Conservation (phyloP, 495 filamentous ascomycete genomes). For the Clohesyomyces aquaticus region DNA sequence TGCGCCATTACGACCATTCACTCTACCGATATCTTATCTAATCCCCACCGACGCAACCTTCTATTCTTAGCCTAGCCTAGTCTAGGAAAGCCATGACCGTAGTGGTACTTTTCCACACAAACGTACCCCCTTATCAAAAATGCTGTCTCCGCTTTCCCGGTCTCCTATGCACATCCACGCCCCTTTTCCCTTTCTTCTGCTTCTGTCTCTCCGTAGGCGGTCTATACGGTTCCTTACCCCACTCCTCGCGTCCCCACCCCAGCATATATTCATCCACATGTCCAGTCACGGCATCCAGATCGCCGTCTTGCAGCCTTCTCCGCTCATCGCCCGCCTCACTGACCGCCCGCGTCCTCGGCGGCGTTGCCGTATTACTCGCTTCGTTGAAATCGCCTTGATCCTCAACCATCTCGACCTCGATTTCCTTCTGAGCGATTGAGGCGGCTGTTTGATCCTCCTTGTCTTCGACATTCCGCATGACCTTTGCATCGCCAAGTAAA, state of each 20-base stretch:
- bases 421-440: slow-evolving; percentile 82
- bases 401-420: slow-evolving; percentile 75
- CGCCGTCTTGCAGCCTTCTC: slow-evolving; percentile 50
- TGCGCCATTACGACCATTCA: no score
- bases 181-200: slow-evolving; percentile 75
- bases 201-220: slow-evolving; percentile 82
- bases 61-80: no score
- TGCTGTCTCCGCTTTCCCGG: slow-evolving; percentile 33
- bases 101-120: no score
- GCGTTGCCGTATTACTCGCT: slow-evolving; percentile 50
- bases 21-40: no score
- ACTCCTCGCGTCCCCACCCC: slow-evolving; percentile 71
- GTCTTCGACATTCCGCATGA: slow-evolving; percentile 88
- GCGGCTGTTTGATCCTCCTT: slow-evolving; percentile 88
- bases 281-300: no score
- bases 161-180: slow-evolving; percentile 59
- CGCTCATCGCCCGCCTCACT: slow-evolving; percentile 34
- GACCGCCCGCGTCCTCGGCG: slow-evolving; percentile 40
- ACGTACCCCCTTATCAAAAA: not conserved
- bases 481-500: slow-evolving; percentile 56
- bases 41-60: no score
- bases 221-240: slow-evolving; percentile 77
- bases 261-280: slow-evolving; percentile 88
- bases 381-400: slow-evolving; percentile 95
- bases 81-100: no score